These are phyloP conservation scores for Euphorbia tirucalli DNA, from an alignment of 345 rosid genomes.

Conservation along the genomic window DNA sequence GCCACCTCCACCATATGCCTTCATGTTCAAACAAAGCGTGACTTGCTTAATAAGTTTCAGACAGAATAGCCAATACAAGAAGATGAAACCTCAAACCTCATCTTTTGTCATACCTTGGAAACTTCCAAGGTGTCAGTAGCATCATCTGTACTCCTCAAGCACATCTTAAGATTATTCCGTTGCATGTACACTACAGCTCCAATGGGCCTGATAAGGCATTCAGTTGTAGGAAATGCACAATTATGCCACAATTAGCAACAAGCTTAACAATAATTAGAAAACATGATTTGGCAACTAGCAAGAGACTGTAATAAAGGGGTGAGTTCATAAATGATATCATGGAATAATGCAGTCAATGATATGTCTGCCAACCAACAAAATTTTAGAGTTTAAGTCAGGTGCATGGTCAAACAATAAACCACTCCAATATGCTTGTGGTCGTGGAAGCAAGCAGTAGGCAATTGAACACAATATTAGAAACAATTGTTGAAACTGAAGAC, in stretches of 20 bases:
- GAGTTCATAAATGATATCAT: too few species aligned
- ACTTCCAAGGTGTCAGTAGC: conserved; percentile 62
- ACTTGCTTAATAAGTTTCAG: background rate
- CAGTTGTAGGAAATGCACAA: background rate
- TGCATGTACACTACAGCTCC: conserved; percentile 78
- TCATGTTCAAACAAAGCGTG: conserved; percentile 21
- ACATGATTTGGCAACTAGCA: background rate
- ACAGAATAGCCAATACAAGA: background rate
- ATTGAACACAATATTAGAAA: background rate
- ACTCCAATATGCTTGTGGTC: background rate
- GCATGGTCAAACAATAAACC: background rate
- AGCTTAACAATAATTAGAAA: background rate
- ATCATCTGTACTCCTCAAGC: conserved; percentile 68
- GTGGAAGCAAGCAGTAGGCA: background rate
- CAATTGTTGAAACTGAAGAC: background rate
- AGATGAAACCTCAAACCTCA: background rate
- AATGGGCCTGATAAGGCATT: conserved; percentile 55
- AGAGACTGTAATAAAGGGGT: background rate
- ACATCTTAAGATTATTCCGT: conserved; percentile 76
- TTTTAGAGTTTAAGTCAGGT: background rate
- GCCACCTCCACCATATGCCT: conserved; percentile 97
- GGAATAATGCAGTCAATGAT: background rate
- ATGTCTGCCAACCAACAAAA: background rate
- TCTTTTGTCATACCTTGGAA: conserved; percentile 55
- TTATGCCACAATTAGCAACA: background rate